These are phyloP conservation scores for Saturnispora bothae DNA, from an alignment of 805 yeast species.

Conservation along the genomic window DNA sequence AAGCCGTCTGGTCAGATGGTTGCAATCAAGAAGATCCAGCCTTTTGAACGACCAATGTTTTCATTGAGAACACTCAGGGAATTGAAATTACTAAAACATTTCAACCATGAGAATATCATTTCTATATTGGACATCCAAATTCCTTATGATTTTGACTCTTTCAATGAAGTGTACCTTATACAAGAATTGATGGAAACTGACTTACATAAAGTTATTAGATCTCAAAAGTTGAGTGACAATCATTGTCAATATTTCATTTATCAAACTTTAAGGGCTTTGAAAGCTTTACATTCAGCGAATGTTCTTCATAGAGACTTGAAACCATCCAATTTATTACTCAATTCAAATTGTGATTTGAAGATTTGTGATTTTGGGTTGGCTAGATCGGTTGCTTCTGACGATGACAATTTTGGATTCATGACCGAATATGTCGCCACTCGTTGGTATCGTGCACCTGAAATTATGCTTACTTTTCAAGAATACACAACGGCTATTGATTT, in stretches of 20 bases:
- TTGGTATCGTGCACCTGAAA: constrained; percentile 97
- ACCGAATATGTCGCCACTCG: constrained; percentile 97
- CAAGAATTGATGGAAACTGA: constrained; percentile 88
- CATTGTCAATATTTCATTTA: constrained; percentile 90
- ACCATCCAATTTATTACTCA: constrained; percentile 77
- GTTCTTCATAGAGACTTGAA: constrained; percentile 89
- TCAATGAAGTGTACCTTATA: constrained; percentile 79
- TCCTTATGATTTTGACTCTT: constrained; percentile 64
- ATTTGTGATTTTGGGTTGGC: constrained; percentile 94
- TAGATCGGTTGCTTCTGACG: constrained; percentile 47
- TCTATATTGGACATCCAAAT: constrained; percentile 81
- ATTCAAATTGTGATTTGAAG: constrained; percentile 88
- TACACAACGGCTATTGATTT: constrained; percentile 93
- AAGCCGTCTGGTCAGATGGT: constrained; percentile 78
- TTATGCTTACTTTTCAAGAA: constrained; percentile 88
- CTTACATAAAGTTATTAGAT: constrained; percentile 66
- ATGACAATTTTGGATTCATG: constrained; percentile 70
- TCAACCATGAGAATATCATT: constrained; percentile 89
- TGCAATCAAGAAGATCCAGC: constrained; percentile 92
- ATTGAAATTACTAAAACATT: constrained; percentile 77
- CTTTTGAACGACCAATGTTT: constrained; percentile 82
- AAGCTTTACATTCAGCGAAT: constrained; percentile 87
- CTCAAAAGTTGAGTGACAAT: constrained; percentile 80
- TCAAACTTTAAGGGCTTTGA: constrained; percentile 82
- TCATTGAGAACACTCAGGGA: constrained; percentile 85